Percentiles rank a stretch among this genome's conserved stretches.
These are phyloP conservation scores for Suillus americanus DNA, from an alignment of 768 basidiomycete genomes.

Conservation along the genomic window DNA sequence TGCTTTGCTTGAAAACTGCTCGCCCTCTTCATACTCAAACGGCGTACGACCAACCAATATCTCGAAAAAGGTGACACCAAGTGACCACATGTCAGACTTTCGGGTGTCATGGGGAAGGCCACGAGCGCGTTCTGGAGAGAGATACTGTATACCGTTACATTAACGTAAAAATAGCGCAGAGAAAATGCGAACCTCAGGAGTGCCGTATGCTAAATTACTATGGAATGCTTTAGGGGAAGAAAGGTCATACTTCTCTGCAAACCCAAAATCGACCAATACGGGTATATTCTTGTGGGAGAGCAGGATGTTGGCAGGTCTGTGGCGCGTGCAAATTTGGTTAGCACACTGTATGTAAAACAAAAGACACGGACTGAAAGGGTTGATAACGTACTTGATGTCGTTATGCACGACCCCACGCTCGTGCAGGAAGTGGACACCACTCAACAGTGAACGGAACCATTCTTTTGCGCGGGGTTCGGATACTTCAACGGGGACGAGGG, in stretches of 20 bases:
- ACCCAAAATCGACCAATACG: slow-evolving; percentile 95
- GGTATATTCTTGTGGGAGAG: slow-evolving; percentile 76
- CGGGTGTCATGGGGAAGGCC: slow-evolving; percentile 92
- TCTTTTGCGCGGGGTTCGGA: slow-evolving; percentile 71
- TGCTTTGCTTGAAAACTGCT: slow-evolving; percentile 75
- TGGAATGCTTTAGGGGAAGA: slow-evolving; percentile 67
- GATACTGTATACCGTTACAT: slow-evolving; percentile 54
- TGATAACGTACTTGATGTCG: slow-evolving; percentile 78
- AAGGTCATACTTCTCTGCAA: slow-evolving; percentile 83
- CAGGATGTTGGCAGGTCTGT: slow-evolving; percentile 90
- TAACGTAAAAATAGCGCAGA: neutral
- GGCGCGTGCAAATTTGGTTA: neutral
- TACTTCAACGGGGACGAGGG: slow-evolving; percentile 85
- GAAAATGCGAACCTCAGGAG: slow-evolving; percentile 68
- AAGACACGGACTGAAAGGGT: neutral
- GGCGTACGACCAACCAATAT: slow-evolving; percentile 91
- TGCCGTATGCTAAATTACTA: slow-evolving; percentile 85
- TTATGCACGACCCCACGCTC: slow-evolving; percentile 85
- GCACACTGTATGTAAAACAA: neutral
- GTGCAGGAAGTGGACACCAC: slow-evolving; percentile 83
- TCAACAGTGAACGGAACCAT: slow-evolving; percentile 83
- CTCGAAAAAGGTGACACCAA: slow-evolving; percentile 91
- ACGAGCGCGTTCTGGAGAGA: slow-evolving; percentile 88
- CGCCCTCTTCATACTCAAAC: slow-evolving; percentile 80
- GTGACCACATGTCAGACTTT: slow-evolving; percentile 86